These are phyloP conservation scores for Lignosus rhinocerotis DNA, from an alignment of 1,284 basidiomycete genomes.

Conservation along the genomic window DNA sequence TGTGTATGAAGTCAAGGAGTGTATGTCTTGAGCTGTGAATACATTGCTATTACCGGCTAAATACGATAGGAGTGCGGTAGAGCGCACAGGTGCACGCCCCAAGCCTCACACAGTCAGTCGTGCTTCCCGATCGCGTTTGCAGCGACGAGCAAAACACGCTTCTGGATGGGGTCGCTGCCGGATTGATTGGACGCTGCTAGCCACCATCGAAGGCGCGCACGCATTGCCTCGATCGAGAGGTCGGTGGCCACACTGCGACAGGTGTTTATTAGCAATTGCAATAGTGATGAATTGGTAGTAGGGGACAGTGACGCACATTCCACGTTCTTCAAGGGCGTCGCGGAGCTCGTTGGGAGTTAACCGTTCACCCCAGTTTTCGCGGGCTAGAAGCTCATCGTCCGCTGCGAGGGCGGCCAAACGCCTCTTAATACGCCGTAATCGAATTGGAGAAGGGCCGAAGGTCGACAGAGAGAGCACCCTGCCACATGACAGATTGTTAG, in stretches of 20 bases:
- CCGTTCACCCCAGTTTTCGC: constrained; percentile 46
- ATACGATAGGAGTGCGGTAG: constrained; percentile 12
- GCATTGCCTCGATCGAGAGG: constrained; percentile 43
- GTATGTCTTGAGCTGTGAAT: constrained; percentile 24
- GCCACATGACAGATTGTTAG: constrained; percentile 5
- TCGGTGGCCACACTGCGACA: constrained; percentile 38
- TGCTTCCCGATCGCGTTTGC: constrained; percentile 26
- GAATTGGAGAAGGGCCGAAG: constrained; percentile 52
- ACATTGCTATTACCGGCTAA: constrained; percentile 20
- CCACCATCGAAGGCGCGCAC: constrained; percentile 61
- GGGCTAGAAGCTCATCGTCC: constrained; percentile 61
- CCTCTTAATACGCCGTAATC: constrained; percentile 53
- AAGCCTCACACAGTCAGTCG: constrained; percentile 1
- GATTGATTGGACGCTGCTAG: constrained; percentile 39
- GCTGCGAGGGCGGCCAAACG: constrained; percentile 53
- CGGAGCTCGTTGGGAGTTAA: constrained; percentile 55
- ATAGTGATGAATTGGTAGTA: neutral
- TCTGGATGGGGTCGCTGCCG: constrained; percentile 38
- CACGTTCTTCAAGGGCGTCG: constrained; percentile 70
- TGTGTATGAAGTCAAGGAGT: constrained; percentile 6
- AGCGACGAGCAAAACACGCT: constrained; percentile 43
- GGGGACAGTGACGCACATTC: constrained; percentile 55
- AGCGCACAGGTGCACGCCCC: neutral
- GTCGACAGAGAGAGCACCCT: constrained; percentile 63
- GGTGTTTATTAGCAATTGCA: neutral